A percentile compares a stretch with the other conserved stretches of the same genome.
These are phyloP conservation scores for Asparagopsis taxiformis DNA, from an alignment of 31 red algal genomes.

Conservation along the genomic window DNA sequence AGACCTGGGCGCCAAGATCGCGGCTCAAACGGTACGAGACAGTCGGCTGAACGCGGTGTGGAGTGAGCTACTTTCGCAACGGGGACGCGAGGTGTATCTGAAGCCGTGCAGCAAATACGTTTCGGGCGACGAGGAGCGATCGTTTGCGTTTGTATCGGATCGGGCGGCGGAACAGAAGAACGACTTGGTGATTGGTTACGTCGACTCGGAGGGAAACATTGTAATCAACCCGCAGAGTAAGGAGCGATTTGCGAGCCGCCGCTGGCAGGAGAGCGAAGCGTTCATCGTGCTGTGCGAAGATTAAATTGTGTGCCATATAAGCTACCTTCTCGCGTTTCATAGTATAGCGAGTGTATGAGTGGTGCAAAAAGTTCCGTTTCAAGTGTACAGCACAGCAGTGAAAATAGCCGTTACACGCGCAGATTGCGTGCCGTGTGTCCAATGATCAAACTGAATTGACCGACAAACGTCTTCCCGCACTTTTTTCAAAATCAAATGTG, in stretches of 20 bases:
- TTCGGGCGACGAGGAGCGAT: not conserved
- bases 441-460: no score
- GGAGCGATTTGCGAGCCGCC: not conserved
- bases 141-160: constrained; percentile 28
- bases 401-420: no score
- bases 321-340: no score
- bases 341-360: no score
- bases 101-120: constrained; percentile 25
- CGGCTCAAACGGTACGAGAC: constrained; percentile 64
- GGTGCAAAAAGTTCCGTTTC: no score
- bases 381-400: no score
- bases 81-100: constrained; percentile 54
- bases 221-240: constrained; percentile 18
- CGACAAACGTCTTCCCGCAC: no score
- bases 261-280: constrained; percentile 11
- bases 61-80: constrained; percentile 52
- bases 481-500: no score
- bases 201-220: not conserved
- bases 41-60: constrained; percentile 52
- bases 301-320: no score
- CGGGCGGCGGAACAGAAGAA: not conserved
- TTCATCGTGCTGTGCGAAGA: constrained; percentile 20
- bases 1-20: constrained; percentile 45
- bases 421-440: no score
- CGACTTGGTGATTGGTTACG: constrained; percentile 40